Percentiles rank a stretch among this genome's conserved stretches.
Evolutionary conservation across 305 asterid species (phyloP).

Genomic region (Fraxinus sp.): DNA sequence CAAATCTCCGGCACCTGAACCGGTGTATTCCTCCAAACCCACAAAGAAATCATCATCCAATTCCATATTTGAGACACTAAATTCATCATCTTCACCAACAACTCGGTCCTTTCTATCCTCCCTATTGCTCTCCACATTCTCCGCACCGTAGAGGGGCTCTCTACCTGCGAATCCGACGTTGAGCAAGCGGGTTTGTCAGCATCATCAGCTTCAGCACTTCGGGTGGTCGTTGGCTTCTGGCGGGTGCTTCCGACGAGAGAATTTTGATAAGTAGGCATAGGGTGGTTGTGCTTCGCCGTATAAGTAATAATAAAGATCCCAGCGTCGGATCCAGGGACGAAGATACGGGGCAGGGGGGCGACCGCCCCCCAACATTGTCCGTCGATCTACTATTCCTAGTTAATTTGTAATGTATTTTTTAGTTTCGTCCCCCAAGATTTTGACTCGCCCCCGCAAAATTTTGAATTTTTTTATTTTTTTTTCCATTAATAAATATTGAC

Average conservation of each 20-base stretch:
- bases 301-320: conserved; percentile 74
- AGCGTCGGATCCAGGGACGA: conserved; percentile 93
- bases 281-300: conserved; percentile 89
- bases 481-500: too few species aligned
- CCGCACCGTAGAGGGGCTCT: conserved; percentile 41
- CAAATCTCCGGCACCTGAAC: conserved; percentile 28
- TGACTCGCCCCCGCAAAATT: too few species aligned
- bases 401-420: too few species aligned
- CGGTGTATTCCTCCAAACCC: conserved; percentile 64
- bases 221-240: conserved; percentile 37
- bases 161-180: conserved; percentile 37
- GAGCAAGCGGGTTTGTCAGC: conserved; percentile 37
- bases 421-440: too few species aligned
- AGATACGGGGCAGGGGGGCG: too few species aligned
- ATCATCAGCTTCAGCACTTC: conserved; percentile 32
- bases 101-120: conserved; percentile 40
- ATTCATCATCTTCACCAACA: conserved; percentile 47
- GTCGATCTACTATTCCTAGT: too few species aligned
- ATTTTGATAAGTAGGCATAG: conserved; percentile 15
- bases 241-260: too few species aligned
- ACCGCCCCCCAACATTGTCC: too few species aligned
- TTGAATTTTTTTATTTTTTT: too few species aligned
- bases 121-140: conserved; percentile 58
- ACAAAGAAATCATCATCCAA: conserved; percentile 72
- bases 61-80: conserved; percentile 51